Evolutionary conservation across 345 rosid species (phyloP).

Genomic region (Mangifera indica): DNA sequence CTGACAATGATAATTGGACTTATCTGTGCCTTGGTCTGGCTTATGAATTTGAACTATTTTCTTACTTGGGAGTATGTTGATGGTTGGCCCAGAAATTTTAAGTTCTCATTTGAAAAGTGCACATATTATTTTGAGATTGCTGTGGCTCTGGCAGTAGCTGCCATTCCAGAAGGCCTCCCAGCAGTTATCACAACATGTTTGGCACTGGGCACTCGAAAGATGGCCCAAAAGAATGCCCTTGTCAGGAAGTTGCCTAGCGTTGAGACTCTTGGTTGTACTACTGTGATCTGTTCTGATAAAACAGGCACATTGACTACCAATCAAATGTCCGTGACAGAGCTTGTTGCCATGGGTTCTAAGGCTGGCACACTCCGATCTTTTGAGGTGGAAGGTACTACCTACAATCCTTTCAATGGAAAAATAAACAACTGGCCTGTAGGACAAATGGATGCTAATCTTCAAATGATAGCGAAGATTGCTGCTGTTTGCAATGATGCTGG

Average conservation of each 20-base stretch:
- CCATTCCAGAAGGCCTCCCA: too few species aligned
- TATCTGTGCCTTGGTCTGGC: conserved; percentile 77
- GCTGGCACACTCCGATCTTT: conserved; percentile 64
- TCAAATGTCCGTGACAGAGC: conserved; percentile 79
- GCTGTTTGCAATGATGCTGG: conserved; percentile 89
- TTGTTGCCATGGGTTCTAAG: conserved; percentile 78
- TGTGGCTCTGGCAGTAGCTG: too few species aligned
- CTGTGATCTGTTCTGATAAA: conserved; percentile 26
- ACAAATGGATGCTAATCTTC: conserved; percentile 81
- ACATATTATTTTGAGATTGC: conserved; percentile 23
- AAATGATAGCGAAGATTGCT: conserved; percentile 82
- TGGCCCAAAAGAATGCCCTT: conserved; percentile 89
- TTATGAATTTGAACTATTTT: conserved; percentile 79
- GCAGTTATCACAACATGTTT: too few species aligned
- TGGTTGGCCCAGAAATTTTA: conserved; percentile 85
- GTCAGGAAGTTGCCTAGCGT: conserved; percentile 84
- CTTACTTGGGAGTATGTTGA: conserved; percentile 86
- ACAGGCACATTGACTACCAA: conserved; percentile 88
- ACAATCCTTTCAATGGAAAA: conserved; percentile 77
- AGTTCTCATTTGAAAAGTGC: conserved; percentile 89
- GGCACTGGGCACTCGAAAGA: conserved; percentile 72
- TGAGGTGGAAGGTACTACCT: conserved; percentile 80
- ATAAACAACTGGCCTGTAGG: conserved; percentile 70
- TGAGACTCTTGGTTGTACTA: conserved; percentile 86
- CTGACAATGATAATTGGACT: conserved; percentile 71